Conservation (phyloP, 163 green algal species). For the Coccomyxa subellipsoidea region DNA sequence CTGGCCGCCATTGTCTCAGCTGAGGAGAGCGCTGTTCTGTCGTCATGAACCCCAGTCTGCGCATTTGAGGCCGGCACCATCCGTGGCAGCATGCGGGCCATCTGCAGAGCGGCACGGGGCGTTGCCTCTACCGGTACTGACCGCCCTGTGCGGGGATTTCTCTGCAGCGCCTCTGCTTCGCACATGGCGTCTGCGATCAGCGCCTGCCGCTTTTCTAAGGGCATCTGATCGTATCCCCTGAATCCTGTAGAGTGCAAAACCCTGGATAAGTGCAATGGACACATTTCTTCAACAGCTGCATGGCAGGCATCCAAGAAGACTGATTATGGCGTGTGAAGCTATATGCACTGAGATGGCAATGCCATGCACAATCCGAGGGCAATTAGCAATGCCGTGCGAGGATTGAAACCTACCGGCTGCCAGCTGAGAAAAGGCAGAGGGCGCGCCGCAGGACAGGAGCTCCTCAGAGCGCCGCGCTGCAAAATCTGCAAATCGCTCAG, state of each 20-base stretch:
- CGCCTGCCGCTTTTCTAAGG: background rate
- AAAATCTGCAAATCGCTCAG: constrained; percentile 3
- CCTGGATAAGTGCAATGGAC: background rate
- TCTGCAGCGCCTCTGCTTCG: background rate
- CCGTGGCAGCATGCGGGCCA: background rate
- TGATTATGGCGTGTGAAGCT: too few relatives aligned
- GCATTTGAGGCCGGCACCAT: background rate
- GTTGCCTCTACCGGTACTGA: too few relatives aligned
- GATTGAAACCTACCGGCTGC: background rate
- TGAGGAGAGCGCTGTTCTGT: too few relatives aligned
- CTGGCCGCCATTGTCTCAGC: background rate
- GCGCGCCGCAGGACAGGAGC: background rate
- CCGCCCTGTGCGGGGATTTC: background rate
- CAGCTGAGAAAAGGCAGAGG: background rate
- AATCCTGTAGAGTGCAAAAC: background rate
- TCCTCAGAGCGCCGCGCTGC: background rate
- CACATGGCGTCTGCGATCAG: background rate
- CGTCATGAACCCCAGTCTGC: too few relatives aligned
- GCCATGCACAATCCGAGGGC: too few relatives aligned
- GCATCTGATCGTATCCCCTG: background rate
- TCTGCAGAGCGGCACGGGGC: too few relatives aligned
- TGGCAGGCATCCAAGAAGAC: too few relatives aligned
- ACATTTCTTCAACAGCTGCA: background rate
- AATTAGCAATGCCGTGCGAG: background rate
- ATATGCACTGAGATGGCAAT: too few relatives aligned